Percentiles rank a stretch among this genome's conserved stretches.
Conservation (phyloP, 192 early-diverging fungal genomes). For the Coemansia sp. region DNA sequence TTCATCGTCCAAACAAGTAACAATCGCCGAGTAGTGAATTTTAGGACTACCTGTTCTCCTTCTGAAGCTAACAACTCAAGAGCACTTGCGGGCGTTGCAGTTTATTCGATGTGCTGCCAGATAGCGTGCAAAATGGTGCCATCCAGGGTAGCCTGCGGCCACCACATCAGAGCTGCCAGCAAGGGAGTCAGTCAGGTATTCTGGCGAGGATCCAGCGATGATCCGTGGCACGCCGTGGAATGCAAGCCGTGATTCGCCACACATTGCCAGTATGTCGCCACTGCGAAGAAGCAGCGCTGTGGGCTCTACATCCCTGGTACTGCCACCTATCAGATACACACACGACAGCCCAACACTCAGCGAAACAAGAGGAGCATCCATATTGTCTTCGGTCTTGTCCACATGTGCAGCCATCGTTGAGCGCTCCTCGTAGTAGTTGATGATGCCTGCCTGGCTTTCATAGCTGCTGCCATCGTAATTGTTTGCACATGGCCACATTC, state of each 20-base stretch:
- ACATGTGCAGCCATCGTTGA: slow-evolving; percentile 91
- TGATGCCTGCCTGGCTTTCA: slow-evolving; percentile 83
- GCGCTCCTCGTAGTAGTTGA: slow-evolving; percentile 87
- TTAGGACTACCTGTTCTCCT: background rate
- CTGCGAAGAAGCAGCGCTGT: slow-evolving; percentile 74
- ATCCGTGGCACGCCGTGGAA: slow-evolving; percentile 90
- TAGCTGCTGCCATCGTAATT: slow-evolving; percentile 61
- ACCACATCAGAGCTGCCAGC: slow-evolving; percentile 25
- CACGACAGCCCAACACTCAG: slow-evolving; percentile 61
- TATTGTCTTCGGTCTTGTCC: slow-evolving; percentile 85
- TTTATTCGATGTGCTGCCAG: slow-evolving; percentile 78
- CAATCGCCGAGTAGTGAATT: too few species aligned
- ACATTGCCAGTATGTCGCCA: slow-evolving; percentile 90
- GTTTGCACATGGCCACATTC: slow-evolving; percentile 44
- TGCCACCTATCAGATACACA: slow-evolving; percentile 80
- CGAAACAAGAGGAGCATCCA: slow-evolving; percentile 81
- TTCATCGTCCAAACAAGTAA: background rate
- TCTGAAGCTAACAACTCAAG: slow-evolving; percentile 2
- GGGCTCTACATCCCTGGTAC: slow-evolving; percentile 66
- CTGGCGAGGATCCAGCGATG: slow-evolving; percentile 69
- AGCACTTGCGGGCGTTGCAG: slow-evolving; percentile 84
- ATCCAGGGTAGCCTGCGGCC: slow-evolving; percentile 56
- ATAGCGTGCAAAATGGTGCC: slow-evolving; percentile 69
- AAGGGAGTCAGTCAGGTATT: slow-evolving; percentile 48
- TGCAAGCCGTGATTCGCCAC: slow-evolving; percentile 67